These are phyloP conservation scores for Malassezia cuniculi DNA, from an alignment of 1,284 basidiomycete species.

Conservation along the genomic window DNA sequence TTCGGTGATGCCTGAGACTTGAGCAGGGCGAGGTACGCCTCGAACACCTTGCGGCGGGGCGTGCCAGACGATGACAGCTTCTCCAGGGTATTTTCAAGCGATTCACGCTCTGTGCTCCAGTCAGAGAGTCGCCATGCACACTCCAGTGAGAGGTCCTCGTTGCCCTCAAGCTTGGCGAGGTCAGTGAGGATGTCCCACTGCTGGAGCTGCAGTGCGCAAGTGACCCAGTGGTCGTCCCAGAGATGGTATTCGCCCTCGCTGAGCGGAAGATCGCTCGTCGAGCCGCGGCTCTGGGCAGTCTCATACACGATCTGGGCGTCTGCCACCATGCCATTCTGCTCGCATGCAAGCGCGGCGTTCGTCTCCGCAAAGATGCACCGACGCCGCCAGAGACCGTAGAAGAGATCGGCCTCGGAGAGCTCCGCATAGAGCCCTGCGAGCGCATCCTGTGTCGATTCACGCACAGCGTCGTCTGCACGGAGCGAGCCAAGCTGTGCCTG, in stretches of 20 bases:
- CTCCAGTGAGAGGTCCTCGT: conserved; percentile 83
- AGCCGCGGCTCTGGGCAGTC: conserved; percentile 72
- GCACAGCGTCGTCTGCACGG: conserved; percentile 62
- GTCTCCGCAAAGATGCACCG: conserved; percentile 79
- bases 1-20: conserved; percentile 48
- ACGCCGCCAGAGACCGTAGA: conserved; percentile 89
- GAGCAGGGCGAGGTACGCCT: conserved; percentile 77
- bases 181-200: conserved; percentile 73
- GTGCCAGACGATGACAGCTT: conserved; percentile 73
- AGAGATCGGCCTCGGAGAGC: conserved; percentile 88
- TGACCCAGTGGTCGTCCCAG: conserved; percentile 99
- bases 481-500: conserved; percentile 57
- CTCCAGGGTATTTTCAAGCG: conserved; percentile 71
- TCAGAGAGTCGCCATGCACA: conserved; percentile 90
- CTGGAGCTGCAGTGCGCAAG: conserved; percentile 88
- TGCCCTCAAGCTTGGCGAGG: conserved; percentile 77
- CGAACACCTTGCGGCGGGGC: conserved; percentile 84
- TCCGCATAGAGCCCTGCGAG: conserved; percentile 92
- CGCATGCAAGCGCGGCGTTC: conserved; percentile 79
- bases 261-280: conserved; percentile 72
- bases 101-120: conserved; percentile 65
- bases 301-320: conserved; percentile 84
- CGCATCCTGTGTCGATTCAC: conserved; percentile 77
- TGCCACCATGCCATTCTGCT: conserved; percentile 96
- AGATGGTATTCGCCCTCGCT: conserved; percentile 90